A percentile compares a stretch with the other conserved stretches of the same genome.
Evolutionary conservation across 23 red algal species (phyloP).

Genomic region (Gracilaria vermiculophylla): DNA sequence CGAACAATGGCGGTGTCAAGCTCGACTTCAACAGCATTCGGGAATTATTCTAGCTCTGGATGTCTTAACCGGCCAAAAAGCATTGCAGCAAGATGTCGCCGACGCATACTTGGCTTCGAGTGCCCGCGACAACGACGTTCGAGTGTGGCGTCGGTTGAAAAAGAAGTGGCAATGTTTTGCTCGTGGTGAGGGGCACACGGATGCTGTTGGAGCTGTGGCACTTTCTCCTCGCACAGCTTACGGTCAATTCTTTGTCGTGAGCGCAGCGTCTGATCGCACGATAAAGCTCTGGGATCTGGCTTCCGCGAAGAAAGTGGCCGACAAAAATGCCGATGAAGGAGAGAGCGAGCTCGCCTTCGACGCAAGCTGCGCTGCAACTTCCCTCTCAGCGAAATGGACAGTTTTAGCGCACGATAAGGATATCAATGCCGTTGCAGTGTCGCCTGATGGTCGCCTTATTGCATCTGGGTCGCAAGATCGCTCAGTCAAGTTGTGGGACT

Average conservation of each 20-base stretch:
- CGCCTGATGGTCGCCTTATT: conserved; percentile 65
- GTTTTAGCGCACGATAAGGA: conserved; percentile 81
- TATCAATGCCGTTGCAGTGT: conserved; percentile 84
- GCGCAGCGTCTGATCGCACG: conserved; percentile 68
- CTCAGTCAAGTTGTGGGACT: conserved; percentile 77
- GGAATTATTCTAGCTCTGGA: conserved; percentile 77
- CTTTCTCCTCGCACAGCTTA: conserved; percentile 32
- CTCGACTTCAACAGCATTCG: conserved; percentile 38
- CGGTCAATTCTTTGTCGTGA: conserved; percentile 74
- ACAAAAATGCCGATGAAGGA: neutral
- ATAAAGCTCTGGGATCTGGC: conserved; percentile 83
- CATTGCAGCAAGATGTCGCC: neutral
- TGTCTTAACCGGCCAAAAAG: conserved; percentile 3
- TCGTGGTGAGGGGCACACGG: conserved; percentile 73
- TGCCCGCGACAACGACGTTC: conserved; percentile 62
- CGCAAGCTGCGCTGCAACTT: neutral
- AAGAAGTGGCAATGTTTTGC: conserved; percentile 49
- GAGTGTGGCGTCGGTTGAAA: conserved; percentile 57
- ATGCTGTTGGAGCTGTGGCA: conserved; percentile 73
- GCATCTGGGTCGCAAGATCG: conserved; percentile 78
- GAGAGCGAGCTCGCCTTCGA: neutral
- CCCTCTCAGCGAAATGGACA: conserved; percentile 72
- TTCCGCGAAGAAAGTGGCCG: neutral
- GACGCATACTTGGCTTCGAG: conserved; percentile 38
- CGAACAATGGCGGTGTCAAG: neutral